phyloP scores from a whole-genome alignment of 2,329 filamentous ascomycete species.

The Elsinoe arachidis region DNA sequence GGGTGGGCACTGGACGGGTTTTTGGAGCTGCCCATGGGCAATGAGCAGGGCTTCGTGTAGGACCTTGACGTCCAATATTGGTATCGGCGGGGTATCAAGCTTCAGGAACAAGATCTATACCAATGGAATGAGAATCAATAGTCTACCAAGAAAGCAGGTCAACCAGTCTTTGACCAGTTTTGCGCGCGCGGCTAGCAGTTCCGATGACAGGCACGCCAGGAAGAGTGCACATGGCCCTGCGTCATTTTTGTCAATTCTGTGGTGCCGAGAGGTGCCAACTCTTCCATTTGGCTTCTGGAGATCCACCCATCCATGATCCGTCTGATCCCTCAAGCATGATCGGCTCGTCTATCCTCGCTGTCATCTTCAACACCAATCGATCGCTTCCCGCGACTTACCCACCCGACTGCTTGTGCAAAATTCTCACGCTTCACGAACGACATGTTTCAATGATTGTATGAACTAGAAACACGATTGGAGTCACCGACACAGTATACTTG shows the following conservation, averaged over 20 bases:
- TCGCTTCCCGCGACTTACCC: neutral
- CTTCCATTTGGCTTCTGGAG: neutral
- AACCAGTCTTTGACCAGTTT: neutral
- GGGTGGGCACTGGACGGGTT: slow-evolving; percentile 90
- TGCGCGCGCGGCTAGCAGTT: neutral
- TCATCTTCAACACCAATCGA: slow-evolving; percentile 7
- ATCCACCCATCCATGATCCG: too few relatives aligned
- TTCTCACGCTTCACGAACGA: neutral
- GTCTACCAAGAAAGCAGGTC: neutral
- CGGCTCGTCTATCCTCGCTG: slow-evolving; percentile 9
- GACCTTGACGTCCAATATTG: neutral
- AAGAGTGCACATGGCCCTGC: neutral
- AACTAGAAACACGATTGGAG: neutral
- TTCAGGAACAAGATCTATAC: neutral
- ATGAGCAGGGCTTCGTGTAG: slow-evolving; percentile 15
- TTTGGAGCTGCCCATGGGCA: slow-evolving; percentile 57
- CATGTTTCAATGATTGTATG: slow-evolving; percentile 4
- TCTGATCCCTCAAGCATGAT: neutral
- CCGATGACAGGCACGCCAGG: neutral
- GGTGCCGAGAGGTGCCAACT: slow-evolving; percentile 4
- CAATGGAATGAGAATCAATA: neutral
- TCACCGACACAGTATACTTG: neutral
- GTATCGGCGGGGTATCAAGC: neutral
- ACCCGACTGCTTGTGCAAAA: neutral
- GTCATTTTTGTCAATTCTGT: neutral